These are phyloP conservation scores for Candida adriatica DNA, from an alignment of 805 yeast genomes.

Conservation along the genomic window DNA sequence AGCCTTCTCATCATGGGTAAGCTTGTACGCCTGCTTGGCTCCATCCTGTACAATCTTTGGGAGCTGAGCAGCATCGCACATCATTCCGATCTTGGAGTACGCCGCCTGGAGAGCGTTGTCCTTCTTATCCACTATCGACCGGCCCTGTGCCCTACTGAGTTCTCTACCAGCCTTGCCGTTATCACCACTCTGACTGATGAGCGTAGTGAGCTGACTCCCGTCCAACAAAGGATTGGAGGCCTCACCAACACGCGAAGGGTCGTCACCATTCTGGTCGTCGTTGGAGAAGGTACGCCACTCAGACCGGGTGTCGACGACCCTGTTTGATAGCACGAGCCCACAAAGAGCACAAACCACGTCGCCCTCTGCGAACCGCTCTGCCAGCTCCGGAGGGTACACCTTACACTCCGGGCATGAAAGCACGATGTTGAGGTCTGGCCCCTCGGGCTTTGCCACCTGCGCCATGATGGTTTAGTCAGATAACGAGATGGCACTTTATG, in stretches of 20 bases:
- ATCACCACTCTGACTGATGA: constrained; percentile 84
- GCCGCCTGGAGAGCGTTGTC: constrained; percentile 87
- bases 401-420: constrained; percentile 95
- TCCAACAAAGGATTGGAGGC: constrained; percentile 90
- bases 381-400: constrained; percentile 90
- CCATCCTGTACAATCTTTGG: constrained; percentile 96
- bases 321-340: constrained; percentile 87
- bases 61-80: constrained; percentile 94
- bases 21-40: constrained; percentile 91
- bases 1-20: constrained; percentile 80
- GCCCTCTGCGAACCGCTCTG: constrained; percentile 94
- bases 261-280: constrained; percentile 97
- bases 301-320: constrained; percentile 89
- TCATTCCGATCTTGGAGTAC: constrained; percentile 82
- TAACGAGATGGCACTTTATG: no score
- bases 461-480: no score
- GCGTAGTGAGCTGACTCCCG: constrained; percentile 85
- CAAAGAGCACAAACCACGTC: constrained; percentile 98
- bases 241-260: constrained; percentile 98
- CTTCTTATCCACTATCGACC: constrained; percentile 75
- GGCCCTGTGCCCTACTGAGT: constrained; percentile 82
- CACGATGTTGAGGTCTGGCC: constrained; percentile 82
- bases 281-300: constrained; percentile 99
- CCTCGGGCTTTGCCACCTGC: constrained; percentile 28
- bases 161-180: constrained; percentile 79